A percentile compares a stretch with the other conserved stretches of the same genome.
Conservation (phyloP, 208 protist species). For the Trypanosoma congolense region DNA sequence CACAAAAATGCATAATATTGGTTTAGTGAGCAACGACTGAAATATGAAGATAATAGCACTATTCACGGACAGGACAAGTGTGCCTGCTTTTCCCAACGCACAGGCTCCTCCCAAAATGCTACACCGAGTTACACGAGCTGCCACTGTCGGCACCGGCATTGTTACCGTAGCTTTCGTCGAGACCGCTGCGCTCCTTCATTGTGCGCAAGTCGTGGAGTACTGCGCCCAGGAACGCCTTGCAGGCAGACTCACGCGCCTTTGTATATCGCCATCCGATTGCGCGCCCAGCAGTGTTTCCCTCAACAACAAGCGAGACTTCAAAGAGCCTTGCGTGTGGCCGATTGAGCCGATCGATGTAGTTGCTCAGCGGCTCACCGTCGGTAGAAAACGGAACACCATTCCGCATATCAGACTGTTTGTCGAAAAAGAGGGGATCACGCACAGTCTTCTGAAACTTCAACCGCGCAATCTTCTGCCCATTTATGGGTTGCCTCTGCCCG, state of each 20-base stretch:
- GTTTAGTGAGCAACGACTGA: too few relatives aligned
- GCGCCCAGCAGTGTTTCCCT: conserved; percentile 36
- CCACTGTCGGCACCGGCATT: background rate
- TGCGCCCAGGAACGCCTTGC: conserved; percentile 54
- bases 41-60: too few relatives aligned
- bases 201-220: conserved; percentile 47
- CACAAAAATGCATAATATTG: too few relatives aligned
- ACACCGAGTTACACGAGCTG: background rate
- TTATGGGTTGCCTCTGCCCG: conserved; percentile 44
- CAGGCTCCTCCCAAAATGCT: too few relatives aligned
- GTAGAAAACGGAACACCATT: conserved; percentile 74
- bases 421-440: conserved; percentile 75
- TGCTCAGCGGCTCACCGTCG: conserved; percentile 36
- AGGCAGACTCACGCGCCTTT: conserved; percentile 54
- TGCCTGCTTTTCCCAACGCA: too few relatives aligned
- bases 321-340: conserved; percentile 55
- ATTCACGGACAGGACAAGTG: too few relatives aligned
- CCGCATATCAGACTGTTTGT: conserved; percentile 65
- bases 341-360: conserved; percentile 49
- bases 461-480: conserved; percentile 48
- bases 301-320: conserved; percentile 67
- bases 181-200: conserved; percentile 15
- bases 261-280: conserved; percentile 65
- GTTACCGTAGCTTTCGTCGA: background rate
- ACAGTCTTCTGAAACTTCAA: conserved; percentile 59